These are phyloP conservation scores for Rhytidhysteron rufulum DNA, from an alignment of 2,329 filamentous ascomycete genomes.

Conservation along the genomic window DNA sequence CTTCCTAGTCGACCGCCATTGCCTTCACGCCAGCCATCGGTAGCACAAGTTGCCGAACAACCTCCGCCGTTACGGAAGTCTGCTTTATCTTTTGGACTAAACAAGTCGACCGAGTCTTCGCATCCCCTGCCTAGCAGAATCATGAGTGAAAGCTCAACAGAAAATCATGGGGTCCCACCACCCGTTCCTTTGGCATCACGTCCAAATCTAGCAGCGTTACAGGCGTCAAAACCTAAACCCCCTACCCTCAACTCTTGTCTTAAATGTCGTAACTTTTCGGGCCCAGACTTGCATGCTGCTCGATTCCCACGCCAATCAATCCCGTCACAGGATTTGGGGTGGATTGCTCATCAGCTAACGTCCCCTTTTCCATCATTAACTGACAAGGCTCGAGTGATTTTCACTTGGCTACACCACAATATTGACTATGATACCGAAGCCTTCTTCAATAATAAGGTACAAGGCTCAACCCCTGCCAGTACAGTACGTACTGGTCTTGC, in stretches of 20 bases:
- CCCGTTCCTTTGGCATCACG: constrained; percentile 54
- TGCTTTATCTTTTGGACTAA: constrained; percentile 46
- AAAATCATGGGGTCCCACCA: constrained; percentile 33
- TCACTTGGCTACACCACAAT: constrained; percentile 95
- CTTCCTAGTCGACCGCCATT: constrained; percentile 25
- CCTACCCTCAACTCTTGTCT: constrained; percentile 54
- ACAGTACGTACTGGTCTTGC: constrained; percentile 75
- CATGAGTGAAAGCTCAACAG: constrained; percentile 6
- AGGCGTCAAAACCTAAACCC: constrained; percentile 40
- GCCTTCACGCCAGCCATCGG: constrained; percentile 13
- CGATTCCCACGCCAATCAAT: constrained; percentile 70
- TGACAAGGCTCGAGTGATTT: constrained; percentile 89
- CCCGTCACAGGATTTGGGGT: constrained; percentile 64
- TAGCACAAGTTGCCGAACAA: constrained; percentile 5
- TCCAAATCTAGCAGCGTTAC: constrained; percentile 55
- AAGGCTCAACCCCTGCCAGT: constrained; percentile 64
- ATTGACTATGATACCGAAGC: constrained; percentile 76
- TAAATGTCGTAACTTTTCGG: constrained; percentile 82
- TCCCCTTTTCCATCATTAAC: constrained; percentile 74
- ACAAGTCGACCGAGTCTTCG: constrained; percentile 32
- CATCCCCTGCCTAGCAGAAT: constrained; percentile 26
- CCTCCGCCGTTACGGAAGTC: constrained; percentile 37
- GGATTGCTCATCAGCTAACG: constrained; percentile 75
- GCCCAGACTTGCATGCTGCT: constrained; percentile 71
- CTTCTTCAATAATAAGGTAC: constrained; percentile 71